Evolutionary conservation across 441 rosid species (phyloP).

Genomic region (Metrosideros polymorpha): DNA sequence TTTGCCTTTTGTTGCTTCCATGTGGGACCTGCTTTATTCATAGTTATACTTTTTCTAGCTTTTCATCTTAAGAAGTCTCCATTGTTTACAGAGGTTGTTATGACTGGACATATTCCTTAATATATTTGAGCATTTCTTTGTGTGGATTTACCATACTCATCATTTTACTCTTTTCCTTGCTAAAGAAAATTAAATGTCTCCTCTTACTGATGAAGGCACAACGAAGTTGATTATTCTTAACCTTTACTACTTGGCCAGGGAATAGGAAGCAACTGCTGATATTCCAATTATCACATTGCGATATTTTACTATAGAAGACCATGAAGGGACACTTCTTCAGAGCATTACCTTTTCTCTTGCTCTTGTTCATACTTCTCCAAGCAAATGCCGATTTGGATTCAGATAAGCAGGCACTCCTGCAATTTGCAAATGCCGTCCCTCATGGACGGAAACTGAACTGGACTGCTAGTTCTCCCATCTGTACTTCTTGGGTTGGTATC

Average conservation of each 20-base stretch:
- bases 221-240: background rate
- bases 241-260: slow-evolving; percentile 9
- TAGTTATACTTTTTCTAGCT: background rate
- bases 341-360: slow-evolving; percentile 20
- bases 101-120: background rate
- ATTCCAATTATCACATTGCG: background rate
- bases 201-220: background rate
- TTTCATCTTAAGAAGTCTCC: background rate
- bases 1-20: background rate
- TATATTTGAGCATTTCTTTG: background rate
- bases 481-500: slow-evolving; percentile 56
- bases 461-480: slow-evolving; percentile 31
- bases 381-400: slow-evolving; percentile 34
- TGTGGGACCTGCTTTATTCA: background rate
- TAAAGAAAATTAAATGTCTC: background rate
- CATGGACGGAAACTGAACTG: slow-evolving; percentile 59
- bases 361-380: slow-evolving; percentile 20
- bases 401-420: slow-evolving; percentile 53
- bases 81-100: background rate
- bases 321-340: slow-evolving; percentile 27
- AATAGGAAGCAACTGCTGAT: slow-evolving; percentile 9
- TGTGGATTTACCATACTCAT: background rate
- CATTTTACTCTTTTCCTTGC: background rate
- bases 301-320: background rate
- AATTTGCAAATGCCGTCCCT: slow-evolving; percentile 45